phyloP scores from a whole-genome alignment of 306 rosid genomes.

The Citrullus amarus region DNA sequence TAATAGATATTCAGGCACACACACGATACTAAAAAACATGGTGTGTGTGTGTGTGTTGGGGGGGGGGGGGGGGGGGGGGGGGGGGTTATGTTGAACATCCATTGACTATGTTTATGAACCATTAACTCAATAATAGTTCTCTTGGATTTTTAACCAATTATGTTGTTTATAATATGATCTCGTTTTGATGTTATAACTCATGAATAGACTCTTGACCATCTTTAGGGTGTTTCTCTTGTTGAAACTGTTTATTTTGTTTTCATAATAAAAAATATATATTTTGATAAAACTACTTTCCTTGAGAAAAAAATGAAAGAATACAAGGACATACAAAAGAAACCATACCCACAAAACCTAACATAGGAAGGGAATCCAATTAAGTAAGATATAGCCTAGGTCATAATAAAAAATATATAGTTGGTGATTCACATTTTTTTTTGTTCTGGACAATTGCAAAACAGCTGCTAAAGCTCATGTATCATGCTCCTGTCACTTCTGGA shows the following conservation, averaged over 20 bases:
- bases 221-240: neutral
- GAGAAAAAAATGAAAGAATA: too few species aligned
- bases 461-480: constrained; percentile 93
- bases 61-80: neutral
- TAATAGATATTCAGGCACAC: neutral
- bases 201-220: neutral
- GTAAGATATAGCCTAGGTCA: too few species aligned
- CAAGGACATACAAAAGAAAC: too few species aligned
- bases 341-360: too few species aligned
- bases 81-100: too few species aligned
- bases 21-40: neutral
- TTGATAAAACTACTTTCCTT: too few species aligned
- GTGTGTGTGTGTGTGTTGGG: too few species aligned
- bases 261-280: neutral
- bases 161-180: neutral
- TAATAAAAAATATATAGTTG: neutral
- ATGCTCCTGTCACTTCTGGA: constrained; percentile 65
- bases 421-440: neutral
- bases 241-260: neutral
- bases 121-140: neutral
- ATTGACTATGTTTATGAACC: too few species aligned
- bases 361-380: too few species aligned
- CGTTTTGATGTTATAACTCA: neutral
- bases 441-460: constrained; percentile 14
- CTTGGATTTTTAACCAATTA: neutral